Percentiles rank a stretch among this genome's conserved stretches.
phyloP scores from a whole-genome alignment of 106 monocot genomes.

The Posidonia australis region DNA sequence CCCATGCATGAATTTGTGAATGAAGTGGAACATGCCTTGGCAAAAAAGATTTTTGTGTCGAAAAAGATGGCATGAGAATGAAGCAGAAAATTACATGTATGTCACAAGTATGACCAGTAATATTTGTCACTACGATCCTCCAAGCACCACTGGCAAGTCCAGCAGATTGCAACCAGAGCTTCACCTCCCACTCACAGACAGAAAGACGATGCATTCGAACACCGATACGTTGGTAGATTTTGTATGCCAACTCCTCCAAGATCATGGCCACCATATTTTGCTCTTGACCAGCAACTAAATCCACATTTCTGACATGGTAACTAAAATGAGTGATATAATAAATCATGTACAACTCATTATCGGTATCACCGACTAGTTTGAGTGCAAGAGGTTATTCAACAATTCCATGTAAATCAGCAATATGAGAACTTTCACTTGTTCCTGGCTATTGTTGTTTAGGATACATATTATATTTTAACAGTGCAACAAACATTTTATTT shows the following conservation, averaged over 20 bases:
- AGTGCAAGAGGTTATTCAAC: background rate
- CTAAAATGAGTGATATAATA: background rate
- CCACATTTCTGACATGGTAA: constrained; percentile 27
- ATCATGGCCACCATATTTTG: constrained; percentile 40
- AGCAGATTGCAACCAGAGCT: constrained; percentile 55
- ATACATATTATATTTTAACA: too few relatives aligned
- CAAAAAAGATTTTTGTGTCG: too few relatives aligned
- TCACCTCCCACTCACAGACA: constrained; percentile 98
- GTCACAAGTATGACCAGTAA: constrained; percentile 83
- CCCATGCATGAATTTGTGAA: too few relatives aligned
- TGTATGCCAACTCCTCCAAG: constrained; percentile 60
- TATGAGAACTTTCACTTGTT: too few relatives aligned
- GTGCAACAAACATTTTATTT: too few relatives aligned
- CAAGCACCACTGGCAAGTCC: constrained; percentile 78
- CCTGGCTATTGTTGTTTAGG: too few relatives aligned
- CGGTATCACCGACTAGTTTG: background rate
- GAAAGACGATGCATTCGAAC: constrained; percentile 93
- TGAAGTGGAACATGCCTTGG: too few relatives aligned
- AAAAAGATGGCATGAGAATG: background rate
- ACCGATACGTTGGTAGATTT: constrained; percentile 72
- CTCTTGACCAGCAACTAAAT: constrained; percentile 38
- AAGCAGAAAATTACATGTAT: constrained; percentile 54
- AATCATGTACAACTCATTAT: constrained; percentile 2
- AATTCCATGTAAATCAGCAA: too few relatives aligned
- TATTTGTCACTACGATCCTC: constrained; percentile 79